These are phyloP conservation scores for Fusarium nematophilum DNA, from an alignment of 2,329 filamentous ascomycete species.

Conservation along the genomic window DNA sequence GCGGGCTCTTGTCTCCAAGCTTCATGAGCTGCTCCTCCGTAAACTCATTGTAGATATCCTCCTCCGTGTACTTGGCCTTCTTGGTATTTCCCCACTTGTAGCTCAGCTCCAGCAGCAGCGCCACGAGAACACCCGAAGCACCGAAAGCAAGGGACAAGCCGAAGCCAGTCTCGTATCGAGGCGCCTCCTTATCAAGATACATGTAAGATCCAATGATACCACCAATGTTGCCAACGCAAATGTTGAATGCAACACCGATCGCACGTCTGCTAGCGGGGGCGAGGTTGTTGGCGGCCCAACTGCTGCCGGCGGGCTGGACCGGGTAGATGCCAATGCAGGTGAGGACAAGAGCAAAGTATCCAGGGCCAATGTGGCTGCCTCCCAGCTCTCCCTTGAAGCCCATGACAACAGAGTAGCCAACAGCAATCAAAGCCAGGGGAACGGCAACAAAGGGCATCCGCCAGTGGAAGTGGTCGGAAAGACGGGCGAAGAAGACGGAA, in stretches of 20 bases:
- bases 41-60: conserved; percentile 39
- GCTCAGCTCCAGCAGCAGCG: conserved; percentile 45
- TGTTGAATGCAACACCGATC: conserved; percentile 51
- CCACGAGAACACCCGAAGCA: conserved; percentile 42
- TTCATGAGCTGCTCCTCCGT: conserved; percentile 44
- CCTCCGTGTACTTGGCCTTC: conserved; percentile 42
- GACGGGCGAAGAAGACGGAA: conserved; percentile 70
- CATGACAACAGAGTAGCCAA: conserved; percentile 69
- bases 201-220: conserved; percentile 55
- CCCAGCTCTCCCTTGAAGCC: conserved; percentile 63
- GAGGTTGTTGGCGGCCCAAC: conserved; percentile 54
- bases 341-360: conserved; percentile 76
- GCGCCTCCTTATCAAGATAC: conserved; percentile 49
- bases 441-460: conserved; percentile 75
- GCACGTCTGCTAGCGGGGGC: conserved; percentile 54
- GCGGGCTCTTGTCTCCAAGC: conserved; percentile 49
- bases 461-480: conserved; percentile 72
- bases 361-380: conserved; percentile 58
- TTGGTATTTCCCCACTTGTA: conserved; percentile 43
- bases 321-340: conserved; percentile 78
- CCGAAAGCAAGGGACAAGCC: conserved; percentile 49
- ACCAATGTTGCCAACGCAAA: conserved; percentile 48
- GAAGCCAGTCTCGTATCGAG: conserved; percentile 50
- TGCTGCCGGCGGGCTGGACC: conserved; percentile 69
- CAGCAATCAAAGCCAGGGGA: conserved; percentile 68